These are phyloP conservation scores for Meripilus lineatus DNA, from an alignment of 1,284 basidiomycete species.

Conservation along the genomic window DNA sequence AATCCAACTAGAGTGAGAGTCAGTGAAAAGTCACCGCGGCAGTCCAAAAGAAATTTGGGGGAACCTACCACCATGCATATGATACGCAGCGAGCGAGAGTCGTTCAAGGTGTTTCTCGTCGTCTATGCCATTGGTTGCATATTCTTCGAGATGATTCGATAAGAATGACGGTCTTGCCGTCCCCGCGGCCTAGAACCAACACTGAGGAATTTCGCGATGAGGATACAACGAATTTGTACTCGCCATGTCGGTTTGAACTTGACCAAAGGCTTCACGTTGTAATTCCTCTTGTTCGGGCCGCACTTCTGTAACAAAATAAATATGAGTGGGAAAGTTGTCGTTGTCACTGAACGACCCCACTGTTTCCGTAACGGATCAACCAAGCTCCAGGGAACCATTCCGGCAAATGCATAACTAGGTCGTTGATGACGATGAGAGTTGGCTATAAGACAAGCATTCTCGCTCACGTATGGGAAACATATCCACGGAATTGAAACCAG, in stretches of 20 bases:
- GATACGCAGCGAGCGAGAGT: background rate
- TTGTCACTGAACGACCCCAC: constrained; percentile 7
- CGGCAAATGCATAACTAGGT: constrained; percentile 20
- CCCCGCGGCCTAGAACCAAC: constrained; percentile 11
- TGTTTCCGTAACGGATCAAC: background rate
- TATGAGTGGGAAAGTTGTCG: background rate
- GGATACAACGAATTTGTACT: too few relatives aligned
- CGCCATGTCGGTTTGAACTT: constrained; percentile 18
- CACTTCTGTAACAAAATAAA: constrained; percentile 9
- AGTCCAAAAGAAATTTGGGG: too few relatives aligned
- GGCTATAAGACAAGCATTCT: background rate
- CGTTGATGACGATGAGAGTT: background rate
- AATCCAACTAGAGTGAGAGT: background rate
- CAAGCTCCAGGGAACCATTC: constrained; percentile 22
- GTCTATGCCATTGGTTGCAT: constrained; percentile 13
- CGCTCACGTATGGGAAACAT: background rate
- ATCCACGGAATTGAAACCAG: background rate
- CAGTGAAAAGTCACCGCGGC: background rate
- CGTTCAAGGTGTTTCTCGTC: constrained; percentile 12
- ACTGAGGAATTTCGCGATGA: too few relatives aligned
- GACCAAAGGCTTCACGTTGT: constrained; percentile 16
- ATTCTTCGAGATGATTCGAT: constrained; percentile 14
- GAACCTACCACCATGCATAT: constrained; percentile 3
- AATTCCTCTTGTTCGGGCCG: constrained; percentile 13
- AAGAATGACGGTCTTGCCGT: constrained; percentile 16